Base-by-base conservation (phyloP, 2,329 filamentous ascomycete genomes). In the Pseudocercospora cruenta region DNA sequence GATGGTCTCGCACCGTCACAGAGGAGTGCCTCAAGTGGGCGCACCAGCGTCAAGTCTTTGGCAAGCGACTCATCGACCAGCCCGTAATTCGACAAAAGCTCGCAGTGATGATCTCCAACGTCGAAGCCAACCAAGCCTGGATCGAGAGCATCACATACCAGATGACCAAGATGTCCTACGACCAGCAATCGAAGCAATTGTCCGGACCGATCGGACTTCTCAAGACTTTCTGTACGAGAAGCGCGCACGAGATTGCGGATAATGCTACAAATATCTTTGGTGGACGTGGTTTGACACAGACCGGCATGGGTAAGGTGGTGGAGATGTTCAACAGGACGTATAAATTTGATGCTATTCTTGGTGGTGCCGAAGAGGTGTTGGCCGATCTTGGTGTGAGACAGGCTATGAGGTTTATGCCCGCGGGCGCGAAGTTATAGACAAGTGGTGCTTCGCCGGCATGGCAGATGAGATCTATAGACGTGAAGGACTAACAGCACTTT, bases 1-100 rank as follows among this genome's bases (percentile, higher is more conserved):
- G 91, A 59, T 84, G 86, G 79, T 87, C 84, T 62, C 86, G 91
- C 68, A 85, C 85, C 1, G 86, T 94, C 14, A 88, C 92, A 12
- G 92, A 96, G 78, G 92, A 96, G 77, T 94, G 89, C 73, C 82
- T 96, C 69, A 95, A 95, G 78, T 97, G 93, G 93, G 85, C 89
- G 33, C 92, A 95, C 81, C 93, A 96, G 80, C 89, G 92, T 58
- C 84, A 93, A 26, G 91, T 96, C 70, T 95, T 95, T 76, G 88
- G 88, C 76, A 94, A 94, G 83, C 89, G 89, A 28, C 84, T 96
- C 47, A 90, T 94, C 70, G 89, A 93, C 74, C 92, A 96, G 58
- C 70, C 70, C 7, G 70, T 72, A 21, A 70, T 72, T 33, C 69
- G 70, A 21, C 47, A 57, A 8, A 70, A 72, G 33, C 87, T 96